Evolutionary conservation across 2,329 filamentous ascomycete genomes (phyloP).

Genomic region (Tolypocladium tropicale): DNA sequence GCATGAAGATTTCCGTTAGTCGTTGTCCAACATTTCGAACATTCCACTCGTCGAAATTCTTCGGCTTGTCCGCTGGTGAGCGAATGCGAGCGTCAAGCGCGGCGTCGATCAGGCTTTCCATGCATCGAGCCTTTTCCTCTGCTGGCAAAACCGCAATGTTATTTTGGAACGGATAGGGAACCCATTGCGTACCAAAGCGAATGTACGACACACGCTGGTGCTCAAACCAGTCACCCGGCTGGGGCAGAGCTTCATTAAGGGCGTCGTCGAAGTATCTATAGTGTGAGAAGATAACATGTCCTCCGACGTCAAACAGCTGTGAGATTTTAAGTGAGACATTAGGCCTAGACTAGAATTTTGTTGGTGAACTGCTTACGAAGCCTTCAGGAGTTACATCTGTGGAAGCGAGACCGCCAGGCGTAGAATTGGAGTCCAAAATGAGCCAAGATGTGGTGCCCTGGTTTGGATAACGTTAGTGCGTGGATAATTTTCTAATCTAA

Average conservation of each 20-base stretch:
- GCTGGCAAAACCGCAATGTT: constrained; percentile 98
- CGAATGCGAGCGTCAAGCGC: constrained; percentile 77
- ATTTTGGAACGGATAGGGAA: constrained; percentile 99
- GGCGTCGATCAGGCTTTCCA: constrained; percentile 93
- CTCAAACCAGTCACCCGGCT: constrained; percentile 89
- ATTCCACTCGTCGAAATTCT: constrained; percentile 98
- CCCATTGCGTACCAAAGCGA: constrained; percentile 91
- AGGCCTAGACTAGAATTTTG: constrained; percentile 1
- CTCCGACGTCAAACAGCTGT: constrained; percentile 95
- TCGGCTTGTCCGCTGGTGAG: constrained; percentile 66
- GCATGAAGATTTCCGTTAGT: constrained; percentile 93
- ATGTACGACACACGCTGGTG: constrained; percentile 99
- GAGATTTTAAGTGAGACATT: constrained; percentile 7
- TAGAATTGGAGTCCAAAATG: constrained; percentile 87
- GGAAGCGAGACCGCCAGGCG: constrained; percentile 87
- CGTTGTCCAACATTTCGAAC: constrained; percentile 81
- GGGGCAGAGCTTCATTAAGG: constrained; percentile 91
- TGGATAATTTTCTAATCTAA: neutral
- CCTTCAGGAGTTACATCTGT: constrained; percentile 93
- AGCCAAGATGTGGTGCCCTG: constrained; percentile 91
- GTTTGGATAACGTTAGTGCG: neutral
- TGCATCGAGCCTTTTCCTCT: constrained; percentile 89
- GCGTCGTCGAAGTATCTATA: constrained; percentile 99
- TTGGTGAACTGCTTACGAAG: constrained; percentile 62
- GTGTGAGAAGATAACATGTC: constrained; percentile 98